Conservation (phyloP, 805 yeast genomes). For the Schwanniomyces yamadae region DNA sequence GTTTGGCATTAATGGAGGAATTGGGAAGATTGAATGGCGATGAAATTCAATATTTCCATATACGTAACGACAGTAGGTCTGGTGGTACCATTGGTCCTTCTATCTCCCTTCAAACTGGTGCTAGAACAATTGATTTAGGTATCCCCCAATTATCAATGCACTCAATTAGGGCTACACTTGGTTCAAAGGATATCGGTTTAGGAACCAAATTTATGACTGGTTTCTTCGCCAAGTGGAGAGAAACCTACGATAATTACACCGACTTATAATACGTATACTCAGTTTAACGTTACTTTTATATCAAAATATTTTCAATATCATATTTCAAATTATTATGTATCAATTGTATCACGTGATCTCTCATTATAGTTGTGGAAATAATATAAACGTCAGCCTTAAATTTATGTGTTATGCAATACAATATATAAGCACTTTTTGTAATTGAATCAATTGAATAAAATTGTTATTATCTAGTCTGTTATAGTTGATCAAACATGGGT, state of each 20-base stretch:
- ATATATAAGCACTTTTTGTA: not conserved
- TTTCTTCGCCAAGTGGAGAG: constrained; percentile 67
- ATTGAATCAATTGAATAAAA: constrained; percentile 1
- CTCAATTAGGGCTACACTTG: constrained; percentile 77
- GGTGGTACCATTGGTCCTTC: constrained; percentile 90
- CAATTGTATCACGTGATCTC: too few species aligned
- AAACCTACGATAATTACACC: constrained; percentile 51
- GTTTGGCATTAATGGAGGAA: constrained; percentile 67
- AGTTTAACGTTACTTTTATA: too few species aligned
- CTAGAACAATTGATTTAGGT: constrained; percentile 49
- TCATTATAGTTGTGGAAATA: too few species aligned
- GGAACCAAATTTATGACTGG: constrained; percentile 72
- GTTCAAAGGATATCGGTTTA: constrained; percentile 72
- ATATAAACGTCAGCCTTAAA: too few species aligned
- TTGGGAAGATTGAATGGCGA: constrained; percentile 66
- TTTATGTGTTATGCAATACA: too few species aligned
- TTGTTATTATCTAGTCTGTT: not conserved
- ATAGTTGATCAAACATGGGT: constrained; percentile 10
- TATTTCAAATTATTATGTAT: too few species aligned
- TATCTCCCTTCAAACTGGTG: constrained; percentile 62
- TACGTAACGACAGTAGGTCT: constrained; percentile 78
- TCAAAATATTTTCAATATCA: too few species aligned
- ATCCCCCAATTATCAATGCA: constrained; percentile 45
- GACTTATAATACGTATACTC: too few species aligned
- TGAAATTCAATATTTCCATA: constrained; percentile 76